Evolutionary conservation across 1,284 basidiomycete genomes (phyloP).

Genomic region (Boletus sp.): DNA sequence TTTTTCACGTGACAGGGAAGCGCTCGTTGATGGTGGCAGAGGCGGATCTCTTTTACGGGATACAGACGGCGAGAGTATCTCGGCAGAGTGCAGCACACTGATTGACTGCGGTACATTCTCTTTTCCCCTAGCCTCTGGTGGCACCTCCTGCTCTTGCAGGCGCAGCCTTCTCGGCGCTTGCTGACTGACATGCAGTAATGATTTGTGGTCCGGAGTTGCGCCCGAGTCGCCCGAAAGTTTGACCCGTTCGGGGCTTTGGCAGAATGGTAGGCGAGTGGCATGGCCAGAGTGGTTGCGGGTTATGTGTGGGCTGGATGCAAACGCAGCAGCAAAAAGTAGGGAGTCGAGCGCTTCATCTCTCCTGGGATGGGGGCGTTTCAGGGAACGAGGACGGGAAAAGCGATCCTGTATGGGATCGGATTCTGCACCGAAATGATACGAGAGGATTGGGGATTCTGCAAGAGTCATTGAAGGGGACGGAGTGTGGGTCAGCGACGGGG

Average conservation of each 20-base stretch:
- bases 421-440: conserved; percentile 27
- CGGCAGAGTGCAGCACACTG: conserved; percentile 23
- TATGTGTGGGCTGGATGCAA: conserved; percentile 65
- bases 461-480: conserved; percentile 26
- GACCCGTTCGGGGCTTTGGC: conserved; percentile 51
- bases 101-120: conserved; percentile 31
- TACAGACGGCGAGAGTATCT: conserved; percentile 30
- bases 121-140: conserved; percentile 21
- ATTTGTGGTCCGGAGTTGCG: conserved; percentile 37
- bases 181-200: conserved; percentile 59
- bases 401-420: conserved; percentile 42
- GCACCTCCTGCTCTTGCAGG: conserved; percentile 34
- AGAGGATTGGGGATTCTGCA: conserved; percentile 26
- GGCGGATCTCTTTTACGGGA: conserved; percentile 12
- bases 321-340: conserved; percentile 65
- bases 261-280: conserved; percentile 51
- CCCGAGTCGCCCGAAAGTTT: conserved; percentile 41
- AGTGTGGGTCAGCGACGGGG: too few relatives aligned
- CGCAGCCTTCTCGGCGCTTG: conserved; percentile 67
- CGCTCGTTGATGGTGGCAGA: conserved; percentile 10
- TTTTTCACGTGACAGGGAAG: conserved; percentile 10
- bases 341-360: conserved; percentile 67
- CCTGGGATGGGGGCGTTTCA: conserved; percentile 44
- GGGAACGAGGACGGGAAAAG: conserved; percentile 38
- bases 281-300: conserved; percentile 61